Evolutionary conservation across 1,284 basidiomycete species (phyloP), one percentile per base, ranked within the genome.

Genomic region (Apiotrichum mycotoxinovorans): DNA sequence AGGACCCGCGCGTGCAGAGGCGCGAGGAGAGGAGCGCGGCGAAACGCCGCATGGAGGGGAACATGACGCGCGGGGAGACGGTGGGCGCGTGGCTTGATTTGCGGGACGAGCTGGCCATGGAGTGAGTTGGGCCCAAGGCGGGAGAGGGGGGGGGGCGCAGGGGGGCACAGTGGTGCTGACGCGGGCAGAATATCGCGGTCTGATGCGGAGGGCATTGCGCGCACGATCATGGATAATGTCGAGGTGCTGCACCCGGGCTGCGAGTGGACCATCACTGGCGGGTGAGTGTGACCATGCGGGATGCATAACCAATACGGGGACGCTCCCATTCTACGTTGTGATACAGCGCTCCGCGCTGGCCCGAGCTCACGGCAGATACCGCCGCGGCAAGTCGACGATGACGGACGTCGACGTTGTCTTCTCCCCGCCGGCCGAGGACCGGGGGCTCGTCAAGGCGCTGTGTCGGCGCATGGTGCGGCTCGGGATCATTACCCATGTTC

Each of bases 391-490:
- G 51, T n/a, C 65, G 8, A 48, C 68, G 20, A 43, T 72, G 3
- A 66, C 65, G 45, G 76, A 78, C 61, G 73, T 78, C 12, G 76
- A 78, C 53, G 60, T 78, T 20, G 69, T 78, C 9, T 72, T 76
- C 57, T 70, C 11, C 51, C 66, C 40, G 55, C 64, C n/a, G 23
- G 17, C 22, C 2, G n/a, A 65, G 40, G 73, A 76, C 54, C 58
- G 61, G 20, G 70, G 67, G 2, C 60, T 73, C 0, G 55, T 76
- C 11, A 54, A 56, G 22, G 61, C 69, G 37, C 54, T 76, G 38
- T 68, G 69, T 33, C 60, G 65, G 4, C 63, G 73, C 14, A 55
- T 75, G 7, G 62, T 61, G 10, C 46, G 60, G 5, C 54, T 74
- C 2, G 67, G 68, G 0, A 73, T 75, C 52, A 63, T 78, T 17